Evolutionary conservation across 148 eudicot genomes (phyloP).

Genomic region (Agrostemma githago): DNA sequence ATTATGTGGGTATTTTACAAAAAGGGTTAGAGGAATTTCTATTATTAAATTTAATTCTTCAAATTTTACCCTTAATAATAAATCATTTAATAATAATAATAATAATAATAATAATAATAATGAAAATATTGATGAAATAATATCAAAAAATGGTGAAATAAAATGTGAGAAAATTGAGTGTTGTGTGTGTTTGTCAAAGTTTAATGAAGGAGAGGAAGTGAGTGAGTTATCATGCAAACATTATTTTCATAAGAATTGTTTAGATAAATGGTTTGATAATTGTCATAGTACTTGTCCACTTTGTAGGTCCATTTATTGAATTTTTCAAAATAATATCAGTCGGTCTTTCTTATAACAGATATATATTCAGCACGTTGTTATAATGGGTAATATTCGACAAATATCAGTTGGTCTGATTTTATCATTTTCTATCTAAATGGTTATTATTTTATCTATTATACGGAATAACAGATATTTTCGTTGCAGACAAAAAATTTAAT

Average conservation of each 20-base stretch:
- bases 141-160: no score
- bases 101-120: neutral
- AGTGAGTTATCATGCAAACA: constrained; percentile 76
- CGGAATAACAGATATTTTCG: no score
- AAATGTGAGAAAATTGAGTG: constrained; percentile 24
- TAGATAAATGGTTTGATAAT: constrained; percentile 70
- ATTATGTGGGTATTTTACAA: neutral
- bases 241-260: constrained; percentile 65
- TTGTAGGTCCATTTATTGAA: constrained; percentile 51
- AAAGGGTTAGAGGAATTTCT: constrained; percentile 25
- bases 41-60: constrained; percentile 33
- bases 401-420: no score
- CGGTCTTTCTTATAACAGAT: no score
- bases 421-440: no score
- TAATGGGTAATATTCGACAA: no score
- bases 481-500: no score
- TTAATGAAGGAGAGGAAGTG: constrained; percentile 57
- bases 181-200: constrained; percentile 57
- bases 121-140: no score
- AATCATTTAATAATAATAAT: neutral
- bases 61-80: neutral
- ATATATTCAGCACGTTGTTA: no score
- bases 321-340: neutral
- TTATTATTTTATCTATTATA: no score
- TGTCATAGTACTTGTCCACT: constrained; percentile 70